Conservation (phyloP, 192 early-diverging fungal species). For the Cetraspora pellucida region DNA sequence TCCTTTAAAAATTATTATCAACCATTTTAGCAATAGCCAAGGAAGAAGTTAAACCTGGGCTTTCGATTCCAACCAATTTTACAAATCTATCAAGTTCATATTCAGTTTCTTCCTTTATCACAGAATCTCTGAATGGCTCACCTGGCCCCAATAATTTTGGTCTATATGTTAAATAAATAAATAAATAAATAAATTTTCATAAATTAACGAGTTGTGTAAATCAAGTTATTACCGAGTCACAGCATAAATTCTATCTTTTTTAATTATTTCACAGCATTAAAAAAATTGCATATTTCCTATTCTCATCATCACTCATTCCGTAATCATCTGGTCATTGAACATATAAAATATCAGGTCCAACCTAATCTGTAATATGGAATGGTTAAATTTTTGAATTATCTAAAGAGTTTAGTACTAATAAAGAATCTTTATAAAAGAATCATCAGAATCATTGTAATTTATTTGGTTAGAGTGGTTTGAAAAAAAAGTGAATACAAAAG, state of each 20-base stretch:
- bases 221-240: conserved; percentile 64
- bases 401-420: background rate
- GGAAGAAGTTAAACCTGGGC: conserved; percentile 81
- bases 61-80: conserved; percentile 83
- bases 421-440: conserved; percentile 27
- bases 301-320: conserved; percentile 42
- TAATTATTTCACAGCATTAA: conserved; percentile 56
- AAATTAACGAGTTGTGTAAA: background rate
- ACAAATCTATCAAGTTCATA: conserved; percentile 62
- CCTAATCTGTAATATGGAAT: conserved; percentile 61
- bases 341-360: conserved; percentile 75
- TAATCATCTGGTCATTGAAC: conserved; percentile 62
- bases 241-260: conserved; percentile 57
- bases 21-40: conserved; percentile 77
- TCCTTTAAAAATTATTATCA: conserved; percentile 32
- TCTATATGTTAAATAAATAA: conserved; percentile 42
- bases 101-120: conserved; percentile 61
- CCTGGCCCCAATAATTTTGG: conserved; percentile 79
- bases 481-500: conserved; percentile 65
- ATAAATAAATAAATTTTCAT: background rate
- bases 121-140: conserved; percentile 76
- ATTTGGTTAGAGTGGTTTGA: background rate
- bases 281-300: conserved; percentile 49
- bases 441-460: background rate
- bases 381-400: conserved; percentile 31